A percentile compares a stretch with the other conserved stretches of the same genome.
Evolutionary conservation across 2,329 filamentous ascomycete species (phyloP).

Genomic region (Hypoxylon sp.): DNA sequence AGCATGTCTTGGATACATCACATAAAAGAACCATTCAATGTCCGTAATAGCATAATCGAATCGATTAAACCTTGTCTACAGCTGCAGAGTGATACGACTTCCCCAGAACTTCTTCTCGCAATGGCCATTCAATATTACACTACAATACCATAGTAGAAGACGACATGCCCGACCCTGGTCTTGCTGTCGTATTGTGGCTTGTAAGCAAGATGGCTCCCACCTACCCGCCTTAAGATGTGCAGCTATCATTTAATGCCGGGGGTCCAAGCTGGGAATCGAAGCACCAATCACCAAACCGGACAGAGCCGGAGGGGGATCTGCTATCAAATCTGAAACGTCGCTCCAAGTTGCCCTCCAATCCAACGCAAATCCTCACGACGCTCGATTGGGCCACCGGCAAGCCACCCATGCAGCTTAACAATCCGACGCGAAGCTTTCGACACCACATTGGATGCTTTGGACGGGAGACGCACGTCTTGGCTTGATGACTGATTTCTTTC

Average conservation of each 20-base stretch:
- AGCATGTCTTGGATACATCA: slow-evolving; percentile 14
- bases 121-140: slow-evolving; percentile 16
- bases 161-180: slow-evolving; percentile 18
- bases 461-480: slow-evolving; percentile 27
- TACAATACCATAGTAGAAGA: slow-evolving; percentile 10
- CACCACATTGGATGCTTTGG: slow-evolving; percentile 35
- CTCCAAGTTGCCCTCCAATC: slow-evolving; percentile 42
- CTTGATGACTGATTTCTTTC: slow-evolving; percentile 37
- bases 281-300: slow-evolving; percentile 37
- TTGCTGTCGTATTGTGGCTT: slow-evolving; percentile 33
- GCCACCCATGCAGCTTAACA: slow-evolving; percentile 39
- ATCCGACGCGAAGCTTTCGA: slow-evolving; percentile 24
- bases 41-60: slow-evolving; percentile 6
- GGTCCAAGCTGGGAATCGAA: slow-evolving; percentile 30
- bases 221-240: slow-evolving; percentile 41
- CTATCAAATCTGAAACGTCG: slow-evolving; percentile 46
- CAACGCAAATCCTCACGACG: slow-evolving; percentile 33
- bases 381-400: slow-evolving; percentile 36
- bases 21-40: slow-evolving; percentile 13
- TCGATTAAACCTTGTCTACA: slow-evolving; percentile 15
- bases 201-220: slow-evolving; percentile 25
- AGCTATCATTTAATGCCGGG: slow-evolving; percentile 40
- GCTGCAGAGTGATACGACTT: slow-evolving; percentile 22
- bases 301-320: slow-evolving; percentile 37
- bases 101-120: slow-evolving; percentile 26